These are phyloP conservation scores for Papiliotrema laurentii DNA, from an alignment of 1,284 basidiomycete genomes.

Conservation along the genomic window DNA sequence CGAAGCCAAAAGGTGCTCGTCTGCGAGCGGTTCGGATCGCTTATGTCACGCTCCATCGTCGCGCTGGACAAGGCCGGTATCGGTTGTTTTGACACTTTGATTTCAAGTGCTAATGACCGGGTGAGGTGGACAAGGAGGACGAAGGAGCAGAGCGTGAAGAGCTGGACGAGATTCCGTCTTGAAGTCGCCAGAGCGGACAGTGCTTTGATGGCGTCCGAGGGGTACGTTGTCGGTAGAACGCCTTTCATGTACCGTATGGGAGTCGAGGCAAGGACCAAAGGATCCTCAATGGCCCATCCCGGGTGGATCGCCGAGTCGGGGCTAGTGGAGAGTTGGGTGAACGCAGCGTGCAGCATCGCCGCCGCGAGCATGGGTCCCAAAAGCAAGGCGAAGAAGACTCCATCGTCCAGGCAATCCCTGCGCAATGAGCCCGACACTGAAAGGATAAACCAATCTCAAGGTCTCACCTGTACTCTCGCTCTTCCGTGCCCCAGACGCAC, in stretches of 20 bases:
- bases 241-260: slow-evolving; percentile 22
- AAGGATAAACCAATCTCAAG: background rate
- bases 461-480: slow-evolving; percentile 43
- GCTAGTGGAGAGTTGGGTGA: slow-evolving; percentile 42
- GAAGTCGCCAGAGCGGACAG: slow-evolving; percentile 64
- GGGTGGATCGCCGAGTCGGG: slow-evolving; percentile 50
- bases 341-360: slow-evolving; percentile 55
- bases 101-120: slow-evolving; percentile 68
- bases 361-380: slow-evolving; percentile 71
- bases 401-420: slow-evolving; percentile 77
- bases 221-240: slow-evolving; percentile 19
- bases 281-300: slow-evolving; percentile 72
- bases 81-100: slow-evolving; percentile 14
- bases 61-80: background rate
- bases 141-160: slow-evolving; percentile 71
- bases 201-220: slow-evolving; percentile 50
- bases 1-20: slow-evolving; percentile 38
- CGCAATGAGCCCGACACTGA: slow-evolving; percentile 1
- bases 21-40: slow-evolving; percentile 7
- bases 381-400: slow-evolving; percentile 71
- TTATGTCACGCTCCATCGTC: slow-evolving; percentile 24
- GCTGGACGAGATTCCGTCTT: slow-evolving; percentile 68
- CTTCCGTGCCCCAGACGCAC: slow-evolving; percentile 47
- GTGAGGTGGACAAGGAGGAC: slow-evolving; percentile 71
- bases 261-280: slow-evolving; percentile 49